Percentiles rank a stretch among this genome's conserved stretches.
These are phyloP conservation scores for Coprinopsis sp. DNA, from an alignment of 768 basidiomycete genomes.

Conservation along the genomic window DNA sequence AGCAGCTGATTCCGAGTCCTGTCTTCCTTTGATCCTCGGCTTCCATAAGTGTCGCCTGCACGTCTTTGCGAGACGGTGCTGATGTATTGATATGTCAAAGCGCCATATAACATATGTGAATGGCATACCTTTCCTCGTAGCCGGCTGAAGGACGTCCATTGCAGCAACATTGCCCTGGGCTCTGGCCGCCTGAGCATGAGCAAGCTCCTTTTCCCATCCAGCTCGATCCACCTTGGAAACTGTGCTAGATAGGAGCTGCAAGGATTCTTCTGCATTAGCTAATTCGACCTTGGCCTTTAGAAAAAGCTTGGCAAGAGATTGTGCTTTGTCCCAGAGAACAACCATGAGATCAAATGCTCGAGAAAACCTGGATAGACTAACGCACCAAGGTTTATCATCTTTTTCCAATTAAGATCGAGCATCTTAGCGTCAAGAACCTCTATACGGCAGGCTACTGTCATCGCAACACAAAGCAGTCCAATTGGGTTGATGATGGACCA, in stretches of 20 bases:
- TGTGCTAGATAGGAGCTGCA: not conserved
- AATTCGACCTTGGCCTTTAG: not conserved
- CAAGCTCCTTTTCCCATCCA: not conserved
- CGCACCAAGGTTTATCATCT: slow-evolving; percentile 14
- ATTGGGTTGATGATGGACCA: slow-evolving; percentile 27
- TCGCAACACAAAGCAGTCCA: slow-evolving; percentile 16
- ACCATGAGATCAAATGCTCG: not conserved
- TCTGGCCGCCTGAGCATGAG: not conserved
- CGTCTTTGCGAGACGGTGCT: not conserved
- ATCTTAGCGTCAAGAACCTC: slow-evolving; percentile 28
- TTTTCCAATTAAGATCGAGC: slow-evolving; percentile 31
- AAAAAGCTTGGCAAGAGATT: not conserved
- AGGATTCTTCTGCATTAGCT: not conserved
- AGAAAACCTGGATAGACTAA: too few species aligned
- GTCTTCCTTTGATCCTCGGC: not conserved
- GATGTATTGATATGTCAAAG: not conserved
- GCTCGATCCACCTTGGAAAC: not conserved
- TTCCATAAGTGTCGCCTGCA: not conserved
- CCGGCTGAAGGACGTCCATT: not conserved
- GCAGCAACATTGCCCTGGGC: not conserved
- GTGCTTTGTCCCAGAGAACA: too few species aligned
- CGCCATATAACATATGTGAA: not conserved
- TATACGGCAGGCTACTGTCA: slow-evolving; percentile 17
- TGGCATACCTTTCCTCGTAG: not conserved
- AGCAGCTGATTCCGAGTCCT: not conserved